These are phyloP conservation scores for Zygosaccharomyces siamensis DNA, from an alignment of 805 yeast species.

Conservation along the genomic window DNA sequence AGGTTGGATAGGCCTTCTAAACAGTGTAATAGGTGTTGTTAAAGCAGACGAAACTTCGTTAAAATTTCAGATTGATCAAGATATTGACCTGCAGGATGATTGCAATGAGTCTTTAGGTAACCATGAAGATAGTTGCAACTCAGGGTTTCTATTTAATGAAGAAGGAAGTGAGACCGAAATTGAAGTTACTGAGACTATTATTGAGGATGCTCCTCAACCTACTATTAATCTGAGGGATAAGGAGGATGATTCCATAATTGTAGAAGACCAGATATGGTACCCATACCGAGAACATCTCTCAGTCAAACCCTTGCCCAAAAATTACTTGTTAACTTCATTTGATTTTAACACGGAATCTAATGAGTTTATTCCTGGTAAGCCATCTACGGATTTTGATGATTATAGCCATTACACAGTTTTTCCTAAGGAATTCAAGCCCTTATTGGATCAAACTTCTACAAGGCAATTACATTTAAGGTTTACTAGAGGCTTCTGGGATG, in stretches of 20 bases:
- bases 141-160: background rate
- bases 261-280: slow-evolving; percentile 23
- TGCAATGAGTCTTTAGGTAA: slow-evolving; percentile 2
- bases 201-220: background rate
- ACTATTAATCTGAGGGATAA: background rate
- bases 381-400: slow-evolving; percentile 20
- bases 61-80: slow-evolving; percentile 8
- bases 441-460: slow-evolving; percentile 59
- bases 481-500: slow-evolving; percentile 93
- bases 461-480: slow-evolving; percentile 80
- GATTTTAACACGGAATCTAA: slow-evolving; percentile 60
- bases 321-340: slow-evolving; percentile 66
- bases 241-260: background rate
- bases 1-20: background rate
- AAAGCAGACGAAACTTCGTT: background rate
- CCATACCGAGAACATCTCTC: slow-evolving; percentile 59
- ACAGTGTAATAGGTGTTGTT: background rate
- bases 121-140: background rate
- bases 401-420: slow-evolving; percentile 58
- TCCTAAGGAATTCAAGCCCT: slow-evolving; percentile 77
- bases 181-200: background rate
- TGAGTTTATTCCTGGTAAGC: slow-evolving; percentile 28
- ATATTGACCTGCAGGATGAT: slow-evolving; percentile 2
- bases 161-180: background rate
- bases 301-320: slow-evolving; percentile 68